Evolutionary conservation across 768 basidiomycete genomes (phyloP).

Genomic region (Daedaleopsis nitida): DNA sequence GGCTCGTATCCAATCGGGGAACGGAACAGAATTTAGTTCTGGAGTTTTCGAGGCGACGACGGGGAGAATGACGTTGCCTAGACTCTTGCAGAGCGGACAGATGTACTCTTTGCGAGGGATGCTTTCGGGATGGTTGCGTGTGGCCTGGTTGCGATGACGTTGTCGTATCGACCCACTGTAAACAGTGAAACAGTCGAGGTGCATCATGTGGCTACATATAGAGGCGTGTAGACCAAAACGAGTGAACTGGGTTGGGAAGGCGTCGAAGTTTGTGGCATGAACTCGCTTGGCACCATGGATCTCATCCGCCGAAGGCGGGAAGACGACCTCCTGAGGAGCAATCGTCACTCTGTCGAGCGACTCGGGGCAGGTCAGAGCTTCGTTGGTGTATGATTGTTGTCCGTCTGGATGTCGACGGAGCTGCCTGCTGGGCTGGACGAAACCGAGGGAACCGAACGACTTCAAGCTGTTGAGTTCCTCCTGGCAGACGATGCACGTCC

Average conservation of each 20-base stretch:
- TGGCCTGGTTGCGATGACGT: conserved; percentile 85
- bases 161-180: conserved; percentile 87
- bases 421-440: conserved; percentile 86
- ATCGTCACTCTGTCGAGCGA: conserved; percentile 62
- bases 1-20: conserved; percentile 88
- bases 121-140: conserved; percentile 91
- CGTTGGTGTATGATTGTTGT: conserved; percentile 62
- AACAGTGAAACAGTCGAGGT: conserved; percentile 89
- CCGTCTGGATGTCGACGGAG: conserved; percentile 78
- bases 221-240: conserved; percentile 87
- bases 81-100: conserved; percentile 95
- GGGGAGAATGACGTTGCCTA: conserved; percentile 93
- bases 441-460: conserved; percentile 83
- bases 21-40: conserved; percentile 57
- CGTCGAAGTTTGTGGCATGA: conserved; percentile 62
- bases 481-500: conserved; percentile 98
- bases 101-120: conserved; percentile 94
- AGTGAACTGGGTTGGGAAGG: conserved; percentile 68
- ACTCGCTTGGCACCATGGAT: conserved; percentile 45
- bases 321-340: conserved; percentile 35
- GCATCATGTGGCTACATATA: conserved; percentile 97
- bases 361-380: conserved; percentile 61
- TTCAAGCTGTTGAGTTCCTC: conserved; percentile 78
- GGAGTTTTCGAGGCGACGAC: conserved; percentile 54
- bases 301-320: conserved; percentile 56